Conservation (phyloP, 2,329 filamentous ascomycete species). For the Thelonectria blattea region DNA sequence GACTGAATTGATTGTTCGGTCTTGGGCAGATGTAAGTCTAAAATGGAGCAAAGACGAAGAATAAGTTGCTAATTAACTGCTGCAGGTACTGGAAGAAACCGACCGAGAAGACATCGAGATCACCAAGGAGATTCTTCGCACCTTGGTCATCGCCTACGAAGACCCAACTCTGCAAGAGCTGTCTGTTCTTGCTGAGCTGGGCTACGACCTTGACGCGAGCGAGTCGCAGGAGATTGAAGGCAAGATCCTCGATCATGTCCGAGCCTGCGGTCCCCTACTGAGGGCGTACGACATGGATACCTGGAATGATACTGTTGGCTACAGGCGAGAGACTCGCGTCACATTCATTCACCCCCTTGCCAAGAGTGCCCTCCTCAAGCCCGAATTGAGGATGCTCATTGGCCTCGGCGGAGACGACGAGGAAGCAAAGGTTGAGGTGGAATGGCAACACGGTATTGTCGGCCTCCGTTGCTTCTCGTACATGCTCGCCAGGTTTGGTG, state of each 20-base stretch:
- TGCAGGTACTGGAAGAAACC: constrained; percentile 10
- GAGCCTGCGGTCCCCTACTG: constrained; percentile 17
- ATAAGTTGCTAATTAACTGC: neutral
- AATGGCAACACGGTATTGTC: constrained; percentile 24
- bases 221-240: constrained; percentile 8
- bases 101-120: constrained; percentile 16
- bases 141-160: constrained; percentile 17
- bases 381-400: constrained; percentile 11
- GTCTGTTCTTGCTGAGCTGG: constrained; percentile 15
- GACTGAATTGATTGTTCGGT: constrained; percentile 5
- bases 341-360: constrained; percentile 22
- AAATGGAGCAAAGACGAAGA: neutral
- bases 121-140: constrained; percentile 24
- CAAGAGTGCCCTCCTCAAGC: constrained; percentile 9
- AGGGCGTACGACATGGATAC: constrained; percentile 14
- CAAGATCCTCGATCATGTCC: constrained; percentile 16
- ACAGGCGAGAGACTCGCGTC: constrained; percentile 9
- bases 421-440: constrained; percentile 14
- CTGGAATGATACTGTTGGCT: constrained; percentile 7
- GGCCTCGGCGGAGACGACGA: constrained; percentile 15
- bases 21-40: constrained; percentile 17
- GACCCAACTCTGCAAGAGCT: constrained; percentile 20
- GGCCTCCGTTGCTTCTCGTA: constrained; percentile 23
- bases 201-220: neutral
- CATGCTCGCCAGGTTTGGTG: constrained; percentile 12